Evolutionary conservation across 2,329 filamentous ascomycete species (phyloP).

Genomic region (Clarireedia hainanense): DNA sequence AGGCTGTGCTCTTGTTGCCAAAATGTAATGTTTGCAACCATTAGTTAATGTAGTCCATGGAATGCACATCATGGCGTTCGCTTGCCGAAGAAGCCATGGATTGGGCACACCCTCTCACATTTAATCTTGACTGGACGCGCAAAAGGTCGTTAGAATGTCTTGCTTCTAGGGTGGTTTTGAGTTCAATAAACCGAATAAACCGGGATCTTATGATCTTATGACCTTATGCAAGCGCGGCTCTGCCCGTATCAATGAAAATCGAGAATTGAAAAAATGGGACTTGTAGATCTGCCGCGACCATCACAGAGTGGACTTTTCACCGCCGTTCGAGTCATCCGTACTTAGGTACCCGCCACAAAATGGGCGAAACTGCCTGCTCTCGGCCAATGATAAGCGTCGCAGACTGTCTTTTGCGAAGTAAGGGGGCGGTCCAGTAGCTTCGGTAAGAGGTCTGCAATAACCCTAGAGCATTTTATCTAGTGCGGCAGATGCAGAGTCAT

Average conservation of each 20-base stretch:
- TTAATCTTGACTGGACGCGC: not conserved
- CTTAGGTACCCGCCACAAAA: not conserved
- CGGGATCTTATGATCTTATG: conserved; percentile 7
- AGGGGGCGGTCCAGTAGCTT: not conserved
- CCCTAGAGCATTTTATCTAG: conserved; percentile 1
- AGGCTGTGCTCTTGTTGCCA: not conserved
- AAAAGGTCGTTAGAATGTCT: conserved; percentile 2
- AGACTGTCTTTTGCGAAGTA: not conserved
- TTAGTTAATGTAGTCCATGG: not conserved
- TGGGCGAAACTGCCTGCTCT: not conserved
- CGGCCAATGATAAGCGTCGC: not conserved
- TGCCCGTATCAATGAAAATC: conserved; percentile 10
- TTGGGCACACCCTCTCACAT: not conserved
- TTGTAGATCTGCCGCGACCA: conserved; percentile 7
- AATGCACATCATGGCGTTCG: not conserved
- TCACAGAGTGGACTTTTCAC: not conserved
- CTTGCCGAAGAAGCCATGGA: not conserved
- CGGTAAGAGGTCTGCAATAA: not conserved
- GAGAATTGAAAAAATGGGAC: not conserved
- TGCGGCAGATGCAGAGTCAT: conserved; percentile 5
- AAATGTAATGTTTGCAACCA: not conserved
- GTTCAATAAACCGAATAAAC: not conserved
- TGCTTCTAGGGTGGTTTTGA: not conserved
- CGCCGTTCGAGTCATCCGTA: conserved; percentile 2
- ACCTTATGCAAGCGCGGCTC: conserved; percentile 12